phyloP scores from a whole-genome alignment of 345 rosid genomes.

The Cochlearia excelsa region DNA sequence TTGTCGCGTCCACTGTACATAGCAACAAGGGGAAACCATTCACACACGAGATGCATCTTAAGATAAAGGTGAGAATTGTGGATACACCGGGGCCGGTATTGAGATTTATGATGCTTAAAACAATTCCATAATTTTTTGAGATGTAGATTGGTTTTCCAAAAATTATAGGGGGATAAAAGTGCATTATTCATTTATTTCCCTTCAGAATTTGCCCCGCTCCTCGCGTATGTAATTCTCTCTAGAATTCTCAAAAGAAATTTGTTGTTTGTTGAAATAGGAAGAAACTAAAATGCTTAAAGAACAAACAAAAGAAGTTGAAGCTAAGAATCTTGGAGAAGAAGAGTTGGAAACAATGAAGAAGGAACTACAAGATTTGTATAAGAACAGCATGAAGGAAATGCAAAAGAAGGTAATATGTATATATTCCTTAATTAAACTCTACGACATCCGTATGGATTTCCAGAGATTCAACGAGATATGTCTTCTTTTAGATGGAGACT shows the following conservation, averaged over 20 bases:
- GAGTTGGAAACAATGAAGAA: slow-evolving; percentile 2
- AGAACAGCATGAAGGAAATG: slow-evolving; percentile 51
- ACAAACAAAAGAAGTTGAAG: slow-evolving; percentile 49
- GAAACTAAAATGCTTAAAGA: slow-evolving; percentile 54
- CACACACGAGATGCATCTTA: slow-evolving; percentile 51
- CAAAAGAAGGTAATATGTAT: slow-evolving; percentile 33
- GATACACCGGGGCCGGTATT: too few relatives aligned
- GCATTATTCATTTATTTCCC: too few relatives aligned
- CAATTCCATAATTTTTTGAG: too few relatives aligned
- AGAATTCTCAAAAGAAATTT: neutral
- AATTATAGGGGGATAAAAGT: too few relatives aligned
- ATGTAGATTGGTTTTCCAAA: too few relatives aligned
- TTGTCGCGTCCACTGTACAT: slow-evolving; percentile 39
- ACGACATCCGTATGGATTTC: neutral
- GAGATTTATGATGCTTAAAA: too few relatives aligned
- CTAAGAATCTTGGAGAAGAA: slow-evolving; percentile 26
- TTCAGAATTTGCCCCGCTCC: too few relatives aligned
- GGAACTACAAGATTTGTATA: slow-evolving; percentile 14
- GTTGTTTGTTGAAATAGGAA: slow-evolving; percentile 34
- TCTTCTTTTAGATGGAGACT: slow-evolving; percentile 1
- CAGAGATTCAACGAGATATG: neutral
- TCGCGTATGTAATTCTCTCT: neutral
- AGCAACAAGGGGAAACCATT: slow-evolving; percentile 62
- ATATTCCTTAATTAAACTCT: neutral
- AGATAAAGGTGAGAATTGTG: slow-evolving; percentile 13